Evolutionary conservation across 371 early-diverging fungal genomes (phyloP).

Genomic region (Mortierella sp.): DNA sequence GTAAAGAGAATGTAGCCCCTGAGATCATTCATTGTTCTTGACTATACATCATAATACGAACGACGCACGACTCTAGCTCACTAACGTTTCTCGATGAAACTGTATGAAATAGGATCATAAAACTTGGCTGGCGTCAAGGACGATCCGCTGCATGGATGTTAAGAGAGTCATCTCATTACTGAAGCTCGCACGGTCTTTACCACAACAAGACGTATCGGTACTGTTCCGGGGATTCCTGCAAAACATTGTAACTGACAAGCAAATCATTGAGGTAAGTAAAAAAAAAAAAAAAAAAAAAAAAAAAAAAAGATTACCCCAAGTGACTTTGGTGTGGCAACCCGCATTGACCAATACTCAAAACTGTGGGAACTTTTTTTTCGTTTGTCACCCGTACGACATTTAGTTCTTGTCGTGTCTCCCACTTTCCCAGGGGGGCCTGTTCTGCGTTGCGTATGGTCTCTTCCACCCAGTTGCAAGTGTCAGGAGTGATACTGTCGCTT

Average conservation of each 20-base stretch:
- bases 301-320: too few species aligned
- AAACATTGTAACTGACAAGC: slow-evolving; percentile 72
- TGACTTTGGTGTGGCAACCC: too few species aligned
- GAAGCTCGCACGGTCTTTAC: slow-evolving; percentile 64
- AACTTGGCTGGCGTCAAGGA: slow-evolving; percentile 60
- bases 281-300: too few species aligned
- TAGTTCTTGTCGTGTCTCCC: slow-evolving; percentile 83
- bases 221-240: slow-evolving; percentile 75
- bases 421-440: slow-evolving; percentile 84
- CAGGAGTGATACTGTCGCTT: slow-evolving; percentile 68
- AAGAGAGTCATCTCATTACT: slow-evolving; percentile 74
- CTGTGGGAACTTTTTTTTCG: too few species aligned
- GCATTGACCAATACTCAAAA: too few species aligned
- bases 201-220: slow-evolving; percentile 69
- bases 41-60: too few species aligned
- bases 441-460: slow-evolving; percentile 83
- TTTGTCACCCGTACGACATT: background rate
- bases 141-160: slow-evolving; percentile 75
- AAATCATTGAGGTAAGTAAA: slow-evolving; percentile 79
- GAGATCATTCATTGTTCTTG: too few species aligned
- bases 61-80: too few species aligned
- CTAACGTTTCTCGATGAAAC: background rate
- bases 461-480: slow-evolving; percentile 77
- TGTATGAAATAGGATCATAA: slow-evolving; percentile 62
- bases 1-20: slow-evolving; percentile 41